Evolutionary conservation across 805 yeast species (phyloP).

Genomic region (Barnettozyma vustinii): DNA sequence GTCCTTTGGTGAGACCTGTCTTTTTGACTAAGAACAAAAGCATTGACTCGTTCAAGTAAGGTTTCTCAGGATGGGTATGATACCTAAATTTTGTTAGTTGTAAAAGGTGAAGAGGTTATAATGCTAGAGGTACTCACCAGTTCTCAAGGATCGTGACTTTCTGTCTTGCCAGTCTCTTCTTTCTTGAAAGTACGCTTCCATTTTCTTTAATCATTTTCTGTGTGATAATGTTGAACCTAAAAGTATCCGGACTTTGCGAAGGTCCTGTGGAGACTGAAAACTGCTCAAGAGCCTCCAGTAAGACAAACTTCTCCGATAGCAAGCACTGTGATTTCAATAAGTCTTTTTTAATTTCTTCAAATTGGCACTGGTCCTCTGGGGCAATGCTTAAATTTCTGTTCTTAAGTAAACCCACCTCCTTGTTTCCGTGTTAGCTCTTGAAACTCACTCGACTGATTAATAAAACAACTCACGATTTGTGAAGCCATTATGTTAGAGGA

Average conservation of each 20-base stretch:
- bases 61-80: not conserved
- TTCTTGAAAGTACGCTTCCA: not conserved
- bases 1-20: not conserved
- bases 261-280: not conserved
- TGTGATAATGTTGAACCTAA: conserved; percentile 4
- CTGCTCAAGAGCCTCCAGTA: not conserved
- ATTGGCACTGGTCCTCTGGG: no score
- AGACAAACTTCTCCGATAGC: not conserved
- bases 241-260: not conserved
- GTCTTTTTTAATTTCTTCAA: not conserved
- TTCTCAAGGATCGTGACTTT: conserved; percentile 4
- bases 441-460: no score
- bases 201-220: conserved; percentile 5
- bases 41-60: not conserved
- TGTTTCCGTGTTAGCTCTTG: no score
- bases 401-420: no score
- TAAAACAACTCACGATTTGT: not conserved
- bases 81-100: not conserved
- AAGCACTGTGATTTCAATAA: not conserved
- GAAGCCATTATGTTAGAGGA: not conserved
- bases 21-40: not conserved
- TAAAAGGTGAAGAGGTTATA: no score
- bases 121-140: conserved; percentile 3
- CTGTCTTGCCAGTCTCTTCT: conserved; percentile 4
- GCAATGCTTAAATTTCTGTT: no score